Percentiles rank a stretch among this genome's conserved stretches.
These are phyloP conservation scores for Omphalea diandra DNA, from an alignment of 441 rosid species.

Conservation along the genomic window DNA sequence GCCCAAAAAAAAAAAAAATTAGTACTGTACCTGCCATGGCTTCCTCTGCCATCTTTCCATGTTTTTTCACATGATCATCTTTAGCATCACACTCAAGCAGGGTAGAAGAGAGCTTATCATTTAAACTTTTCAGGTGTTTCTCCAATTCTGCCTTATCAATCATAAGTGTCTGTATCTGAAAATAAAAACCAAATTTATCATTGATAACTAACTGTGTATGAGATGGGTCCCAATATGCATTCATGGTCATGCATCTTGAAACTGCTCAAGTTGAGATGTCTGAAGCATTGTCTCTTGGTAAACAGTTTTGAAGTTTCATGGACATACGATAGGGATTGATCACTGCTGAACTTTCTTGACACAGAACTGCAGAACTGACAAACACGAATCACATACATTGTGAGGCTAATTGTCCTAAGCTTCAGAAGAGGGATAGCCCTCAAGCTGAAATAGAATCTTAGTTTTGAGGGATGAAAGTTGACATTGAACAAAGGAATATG, in stretches of 20 bases:
- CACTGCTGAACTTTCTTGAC: too few relatives aligned
- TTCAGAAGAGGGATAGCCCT: too few relatives aligned
- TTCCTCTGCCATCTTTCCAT: constrained; percentile 51
- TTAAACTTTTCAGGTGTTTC: constrained; percentile 43
- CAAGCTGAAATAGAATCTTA: too few relatives aligned
- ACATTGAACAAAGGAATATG: not conserved
- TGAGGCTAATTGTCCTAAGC: too few relatives aligned
- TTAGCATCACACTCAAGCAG: constrained; percentile 45
- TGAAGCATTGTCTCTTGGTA: not conserved
- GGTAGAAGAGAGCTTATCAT: constrained; percentile 53
- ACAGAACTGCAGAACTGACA: too few relatives aligned
- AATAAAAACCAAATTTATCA: constrained; percentile 14
- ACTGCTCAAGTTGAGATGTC: not conserved
- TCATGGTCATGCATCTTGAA: not conserved
- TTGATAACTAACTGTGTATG: too few relatives aligned
- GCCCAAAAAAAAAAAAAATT: not conserved
- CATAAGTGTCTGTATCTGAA: constrained; percentile 41
- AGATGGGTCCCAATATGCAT: too few relatives aligned
- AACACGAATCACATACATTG: not conserved
- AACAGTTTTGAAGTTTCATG: not conserved
- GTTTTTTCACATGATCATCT: constrained; percentile 48
- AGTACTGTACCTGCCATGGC: constrained; percentile 51
- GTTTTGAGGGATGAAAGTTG: too few relatives aligned
- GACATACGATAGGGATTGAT: not conserved
- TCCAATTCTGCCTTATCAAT: constrained; percentile 54